These are phyloP conservation scores for Phyllostachys edulis DNA, from an alignment of 176 grass and related monocot species.

Conservation along the genomic window DNA sequence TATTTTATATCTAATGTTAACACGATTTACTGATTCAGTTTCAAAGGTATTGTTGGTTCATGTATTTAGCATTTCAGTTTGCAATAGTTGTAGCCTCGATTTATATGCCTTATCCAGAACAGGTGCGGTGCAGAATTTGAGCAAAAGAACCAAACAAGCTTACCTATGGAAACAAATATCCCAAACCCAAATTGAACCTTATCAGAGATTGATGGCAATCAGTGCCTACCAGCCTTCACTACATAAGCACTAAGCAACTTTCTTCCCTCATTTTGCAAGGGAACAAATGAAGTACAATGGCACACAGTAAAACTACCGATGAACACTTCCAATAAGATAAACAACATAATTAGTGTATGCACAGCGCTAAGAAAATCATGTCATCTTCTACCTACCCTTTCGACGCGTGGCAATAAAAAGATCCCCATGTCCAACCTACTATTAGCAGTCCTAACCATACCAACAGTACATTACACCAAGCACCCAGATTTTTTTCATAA, in stretches of 20 bases:
- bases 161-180: conserved; percentile 16
- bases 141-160: not conserved
- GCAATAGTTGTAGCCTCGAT: not conserved
- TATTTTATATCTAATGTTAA: not conserved
- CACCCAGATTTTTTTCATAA: not conserved
- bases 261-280: not conserved
- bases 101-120: not conserved
- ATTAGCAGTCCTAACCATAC: not conserved
- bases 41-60: not conserved
- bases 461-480: not conserved
- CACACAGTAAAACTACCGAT: not conserved
- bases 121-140: not conserved
- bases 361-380: not conserved
- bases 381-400: not conserved
- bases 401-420: not conserved
- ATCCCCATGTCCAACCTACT: not conserved
- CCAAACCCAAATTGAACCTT: not conserved
- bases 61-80: not conserved
- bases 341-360: not conserved
- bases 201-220: not conserved
- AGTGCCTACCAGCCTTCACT: not conserved
- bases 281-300: not conserved
- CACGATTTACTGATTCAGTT: not conserved
- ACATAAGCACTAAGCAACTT: not conserved
- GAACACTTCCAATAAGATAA: not conserved